phyloP scores from a whole-genome alignment of 176 grass and related monocot species.

The Eleusine coracana region DNA sequence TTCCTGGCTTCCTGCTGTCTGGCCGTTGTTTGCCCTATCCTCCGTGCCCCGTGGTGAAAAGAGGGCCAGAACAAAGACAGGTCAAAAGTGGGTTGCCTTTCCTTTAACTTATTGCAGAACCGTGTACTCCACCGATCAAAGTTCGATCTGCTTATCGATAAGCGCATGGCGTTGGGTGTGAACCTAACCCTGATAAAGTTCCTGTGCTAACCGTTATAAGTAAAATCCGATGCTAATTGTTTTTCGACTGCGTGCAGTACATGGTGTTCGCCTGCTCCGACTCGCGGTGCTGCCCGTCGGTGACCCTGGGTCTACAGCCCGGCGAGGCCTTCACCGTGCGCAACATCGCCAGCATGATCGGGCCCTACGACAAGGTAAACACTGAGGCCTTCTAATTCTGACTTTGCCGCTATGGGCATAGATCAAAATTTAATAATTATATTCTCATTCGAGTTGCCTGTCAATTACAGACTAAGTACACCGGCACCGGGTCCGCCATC shows the following conservation, averaged over 20 bases:
- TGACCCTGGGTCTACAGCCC: slow-evolving; percentile 78
- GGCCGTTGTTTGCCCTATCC: not conserved
- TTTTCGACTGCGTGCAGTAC: slow-evolving; percentile 53
- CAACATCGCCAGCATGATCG: slow-evolving; percentile 89
- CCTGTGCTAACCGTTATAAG: not conserved
- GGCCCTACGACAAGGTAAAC: slow-evolving; percentile 64
- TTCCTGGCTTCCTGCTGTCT: not conserved
- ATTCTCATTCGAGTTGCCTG: not conserved
- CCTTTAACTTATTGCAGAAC: not conserved
- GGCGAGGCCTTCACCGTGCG: slow-evolving; percentile 95
- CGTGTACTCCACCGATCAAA: not conserved
- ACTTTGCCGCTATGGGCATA: not conserved
- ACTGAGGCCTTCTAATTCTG: not conserved
- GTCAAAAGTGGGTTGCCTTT: not conserved
- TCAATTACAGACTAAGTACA: slow-evolving; percentile 56
- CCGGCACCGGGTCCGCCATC: slow-evolving; percentile 68
- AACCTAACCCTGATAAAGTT: not conserved
- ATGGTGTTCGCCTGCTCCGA: slow-evolving; percentile 96
- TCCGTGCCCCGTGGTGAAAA: not conserved
- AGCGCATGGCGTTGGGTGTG: not conserved
- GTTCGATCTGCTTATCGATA: slow-evolving; percentile 37
- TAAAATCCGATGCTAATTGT: not conserved
- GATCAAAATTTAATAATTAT: not conserved
- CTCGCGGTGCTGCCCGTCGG: slow-evolving; percentile 95
- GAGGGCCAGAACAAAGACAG: not conserved